phyloP scores from a whole-genome alignment of 169 alveolate genomes.

The Cryptosporidium ubiquitum region DNA sequence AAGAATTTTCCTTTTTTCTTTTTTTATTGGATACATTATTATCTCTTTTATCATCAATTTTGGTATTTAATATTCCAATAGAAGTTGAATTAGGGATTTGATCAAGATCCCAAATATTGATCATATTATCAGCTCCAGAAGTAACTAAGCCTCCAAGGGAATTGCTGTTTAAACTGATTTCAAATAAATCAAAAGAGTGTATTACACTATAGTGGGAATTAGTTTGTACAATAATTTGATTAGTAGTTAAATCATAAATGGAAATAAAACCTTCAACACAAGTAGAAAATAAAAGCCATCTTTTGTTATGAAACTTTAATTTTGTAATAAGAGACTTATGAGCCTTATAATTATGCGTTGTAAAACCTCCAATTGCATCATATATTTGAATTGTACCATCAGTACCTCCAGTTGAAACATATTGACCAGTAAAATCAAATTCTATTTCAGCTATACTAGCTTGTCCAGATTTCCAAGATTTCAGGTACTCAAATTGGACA shows the following conservation, averaged over 20 bases:
- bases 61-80: constrained; percentile 11
- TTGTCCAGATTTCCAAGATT: constrained; percentile 71
- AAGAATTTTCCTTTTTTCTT: constrained; percentile 9
- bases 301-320: constrained; percentile 30
- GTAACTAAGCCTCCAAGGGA: constrained; percentile 63
- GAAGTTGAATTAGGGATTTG: constrained; percentile 7
- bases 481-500: constrained; percentile 20
- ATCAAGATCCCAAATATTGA: constrained; percentile 68
- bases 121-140: constrained; percentile 65
- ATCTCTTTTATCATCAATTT: background rate
- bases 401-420: constrained; percentile 57
- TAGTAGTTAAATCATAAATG: constrained; percentile 50
- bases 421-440: constrained; percentile 64
- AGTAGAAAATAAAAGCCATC: constrained; percentile 61
- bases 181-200: constrained; percentile 50
- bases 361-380: constrained; percentile 70
- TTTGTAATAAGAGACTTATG: constrained; percentile 53
- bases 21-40: constrained; percentile 6
- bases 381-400: constrained; percentile 64
- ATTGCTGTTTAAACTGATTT: background rate
- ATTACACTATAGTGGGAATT: constrained; percentile 39
- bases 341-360: constrained; percentile 33
- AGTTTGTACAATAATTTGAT: background rate
- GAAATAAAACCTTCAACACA: constrained; percentile 59
- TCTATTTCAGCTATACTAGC: constrained; percentile 13